A percentile compares a stretch with the other conserved stretches of the same genome.
These are phyloP conservation scores for Populus nigra DNA, from an alignment of 345 rosid species.

Conservation along the genomic window DNA sequence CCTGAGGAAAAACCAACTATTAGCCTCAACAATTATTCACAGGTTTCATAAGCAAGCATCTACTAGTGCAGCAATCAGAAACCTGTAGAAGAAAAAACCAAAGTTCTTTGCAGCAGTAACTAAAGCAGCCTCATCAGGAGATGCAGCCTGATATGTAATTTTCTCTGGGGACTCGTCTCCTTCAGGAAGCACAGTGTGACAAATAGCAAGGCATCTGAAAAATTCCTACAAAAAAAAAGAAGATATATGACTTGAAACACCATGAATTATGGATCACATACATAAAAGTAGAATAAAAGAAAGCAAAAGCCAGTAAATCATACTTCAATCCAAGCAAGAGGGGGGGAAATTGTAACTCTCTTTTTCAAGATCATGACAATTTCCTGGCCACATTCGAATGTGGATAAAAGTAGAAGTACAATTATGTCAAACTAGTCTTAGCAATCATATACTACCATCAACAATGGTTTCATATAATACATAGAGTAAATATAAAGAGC, in stretches of 20 bases:
- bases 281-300: background rate
- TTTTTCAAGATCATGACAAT: background rate
- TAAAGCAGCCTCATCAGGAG: constrained; percentile 98
- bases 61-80: background rate
- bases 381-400: background rate
- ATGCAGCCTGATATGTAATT: constrained; percentile 95
- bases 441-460: background rate
- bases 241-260: constrained; percentile 11
- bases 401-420: background rate
- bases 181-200: constrained; percentile 99
- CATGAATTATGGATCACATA: background rate
- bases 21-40: constrained; percentile 13
- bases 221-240: constrained; percentile 62
- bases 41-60: background rate
- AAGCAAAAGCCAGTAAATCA: too few relatives aligned
- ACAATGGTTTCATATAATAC: background rate
- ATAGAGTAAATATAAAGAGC: background rate
- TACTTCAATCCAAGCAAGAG: background rate
- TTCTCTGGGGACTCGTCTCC: constrained; percentile 95
- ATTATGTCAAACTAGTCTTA: constrained; percentile 1
- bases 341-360: background rate
- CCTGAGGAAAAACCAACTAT: constrained; percentile 43
- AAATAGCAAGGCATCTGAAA: constrained; percentile 97
- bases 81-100: constrained; percentile 98
- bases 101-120: constrained; percentile 96